A percentile compares a stretch with the other conserved stretches of the same genome.
Conservation (phyloP, 1,139 yeast genomes). For the Blastobotrys petasosporus region DNA sequence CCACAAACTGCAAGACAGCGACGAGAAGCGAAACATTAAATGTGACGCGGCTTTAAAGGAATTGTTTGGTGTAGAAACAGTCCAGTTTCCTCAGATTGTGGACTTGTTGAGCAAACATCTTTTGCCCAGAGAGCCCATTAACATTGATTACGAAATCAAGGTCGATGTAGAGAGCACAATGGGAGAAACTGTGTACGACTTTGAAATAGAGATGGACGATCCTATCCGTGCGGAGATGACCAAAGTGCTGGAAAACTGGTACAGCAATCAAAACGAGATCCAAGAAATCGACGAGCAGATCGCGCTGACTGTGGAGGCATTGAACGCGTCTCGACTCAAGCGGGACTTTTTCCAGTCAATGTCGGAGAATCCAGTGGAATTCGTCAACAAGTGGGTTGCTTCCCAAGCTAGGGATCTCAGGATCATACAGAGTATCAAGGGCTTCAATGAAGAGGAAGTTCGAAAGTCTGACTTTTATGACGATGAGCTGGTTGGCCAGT, state of each 20-base stretch:
- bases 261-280: slow-evolving; percentile 46
- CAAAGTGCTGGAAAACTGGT: slow-evolving; percentile 39
- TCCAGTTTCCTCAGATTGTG: slow-evolving; percentile 67
- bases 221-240: slow-evolving; percentile 44
- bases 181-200: slow-evolving; percentile 75
- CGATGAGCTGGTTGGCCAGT: slow-evolving; percentile 69
- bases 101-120: slow-evolving; percentile 60
- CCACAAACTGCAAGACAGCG: slow-evolving; percentile 56
- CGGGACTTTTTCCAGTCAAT: slow-evolving; percentile 69
- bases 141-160: slow-evolving; percentile 64
- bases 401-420: slow-evolving; percentile 71
- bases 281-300: slow-evolving; percentile 55
- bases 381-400: slow-evolving; percentile 65
- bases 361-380: slow-evolving; percentile 69
- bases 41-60: slow-evolving; percentile 62
- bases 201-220: slow-evolving; percentile 57
- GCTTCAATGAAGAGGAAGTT: slow-evolving; percentile 84
- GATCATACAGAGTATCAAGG: slow-evolving; percentile 78
- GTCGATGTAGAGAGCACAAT: slow-evolving; percentile 72
- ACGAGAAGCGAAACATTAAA: slow-evolving; percentile 53
- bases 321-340: slow-evolving; percentile 59
- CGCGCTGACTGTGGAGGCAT: slow-evolving; percentile 55
- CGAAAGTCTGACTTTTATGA: slow-evolving; percentile 77
- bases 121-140: slow-evolving; percentile 72
- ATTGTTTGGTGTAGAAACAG: slow-evolving; percentile 39